Percentiles rank a stretch among this genome's conserved stretches.
phyloP scores from a whole-genome alignment of 345 rosid species.

The Streptanthus diversifolius region DNA sequence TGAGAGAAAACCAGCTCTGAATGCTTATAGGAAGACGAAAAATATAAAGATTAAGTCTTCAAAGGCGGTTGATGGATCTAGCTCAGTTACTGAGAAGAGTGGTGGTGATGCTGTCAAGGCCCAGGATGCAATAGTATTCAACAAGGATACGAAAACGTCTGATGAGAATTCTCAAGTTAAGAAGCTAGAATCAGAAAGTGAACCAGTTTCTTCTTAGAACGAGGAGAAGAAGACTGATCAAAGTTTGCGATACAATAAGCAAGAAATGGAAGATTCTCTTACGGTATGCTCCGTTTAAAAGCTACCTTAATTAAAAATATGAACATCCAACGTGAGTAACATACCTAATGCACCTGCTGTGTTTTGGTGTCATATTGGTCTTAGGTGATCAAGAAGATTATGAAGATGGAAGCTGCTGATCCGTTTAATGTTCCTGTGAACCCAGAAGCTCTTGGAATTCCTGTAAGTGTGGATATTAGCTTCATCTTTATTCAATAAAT shows the following conservation, averaged over 20 bases:
- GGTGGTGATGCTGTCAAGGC: constrained; percentile 23
- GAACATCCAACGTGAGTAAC: neutral
- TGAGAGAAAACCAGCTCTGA: constrained; percentile 44
- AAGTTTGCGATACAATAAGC: constrained; percentile 46
- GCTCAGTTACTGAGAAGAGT: constrained; percentile 37
- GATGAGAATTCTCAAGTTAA: constrained; percentile 6
- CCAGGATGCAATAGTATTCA: constrained; percentile 30
- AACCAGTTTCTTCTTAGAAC: constrained; percentile 31
- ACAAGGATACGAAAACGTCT: constrained; percentile 27
- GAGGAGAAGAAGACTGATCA: constrained; percentile 40
- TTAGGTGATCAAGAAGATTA: constrained; percentile 82
- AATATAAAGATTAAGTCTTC: constrained; percentile 73
- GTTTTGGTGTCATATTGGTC: neutral
- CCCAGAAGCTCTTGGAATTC: constrained; percentile 95
- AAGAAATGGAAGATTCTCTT: constrained; percentile 69
- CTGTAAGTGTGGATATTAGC: constrained; percentile 51
- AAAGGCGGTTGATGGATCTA: constrained; percentile 43
- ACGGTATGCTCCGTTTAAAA: constrained; percentile 40
- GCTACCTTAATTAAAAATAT: neutral
- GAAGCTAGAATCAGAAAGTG: constrained; percentile 24
- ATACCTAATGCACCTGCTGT: neutral
- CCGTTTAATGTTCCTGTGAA: constrained; percentile 89
- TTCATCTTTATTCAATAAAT: neutral
- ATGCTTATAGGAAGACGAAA: constrained; percentile 61
- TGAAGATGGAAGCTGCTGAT: constrained; percentile 99